Evolutionary conservation across 1,139 yeast species (phyloP), one percentile per base, ranked within the genome.

Genomic region (Candida gigantensis): DNA sequence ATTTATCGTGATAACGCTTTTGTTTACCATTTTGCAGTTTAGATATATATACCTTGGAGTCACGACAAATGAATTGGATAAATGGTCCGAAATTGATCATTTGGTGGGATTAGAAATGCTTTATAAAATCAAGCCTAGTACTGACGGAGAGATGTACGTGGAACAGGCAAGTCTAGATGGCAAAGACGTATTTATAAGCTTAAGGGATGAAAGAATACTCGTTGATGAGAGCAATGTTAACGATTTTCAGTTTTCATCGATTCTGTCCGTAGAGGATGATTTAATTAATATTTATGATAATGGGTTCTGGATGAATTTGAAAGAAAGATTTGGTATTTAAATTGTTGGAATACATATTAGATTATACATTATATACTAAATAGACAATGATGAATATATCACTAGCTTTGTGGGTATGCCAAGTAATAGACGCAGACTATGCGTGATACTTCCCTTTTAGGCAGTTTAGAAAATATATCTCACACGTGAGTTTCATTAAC

Each of bases 51-150:
- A 77, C 47, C 68, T 81, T 27, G 98, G 98, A 0, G 84, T 84
- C 47, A 89, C 97, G n/a, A 88, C 96, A 2, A 90, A 86, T 53
- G 98, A 92, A 60, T 68, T 81, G 8, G 79, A 73, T 34, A 92
- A 92, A 58, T 92, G 97, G 97, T 79, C 72, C 17, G 81, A 75
- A 14, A 70, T 92, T 9, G 81, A 82, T 39, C 74, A 79, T 33
- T 68, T 85, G 43, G 70, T 88, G 7, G 37, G 49, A 3, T 51
- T 74, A 8, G 66, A 68, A 1, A 44, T 51, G 2, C 55, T 71
- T 32, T 68, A 56, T 41, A 45, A 44, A 38, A 32, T 46, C n/a
- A 10, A 30, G n/a, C 43, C 42, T 6, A 20, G 42, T 1, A 32
- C 41, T 12, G 24, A 36, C n/a, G 35, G 29, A 13, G 51, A 51